phyloP scores from a whole-genome alignment of 148 eudicot genomes.

The Chenopodium quinoa region DNA sequence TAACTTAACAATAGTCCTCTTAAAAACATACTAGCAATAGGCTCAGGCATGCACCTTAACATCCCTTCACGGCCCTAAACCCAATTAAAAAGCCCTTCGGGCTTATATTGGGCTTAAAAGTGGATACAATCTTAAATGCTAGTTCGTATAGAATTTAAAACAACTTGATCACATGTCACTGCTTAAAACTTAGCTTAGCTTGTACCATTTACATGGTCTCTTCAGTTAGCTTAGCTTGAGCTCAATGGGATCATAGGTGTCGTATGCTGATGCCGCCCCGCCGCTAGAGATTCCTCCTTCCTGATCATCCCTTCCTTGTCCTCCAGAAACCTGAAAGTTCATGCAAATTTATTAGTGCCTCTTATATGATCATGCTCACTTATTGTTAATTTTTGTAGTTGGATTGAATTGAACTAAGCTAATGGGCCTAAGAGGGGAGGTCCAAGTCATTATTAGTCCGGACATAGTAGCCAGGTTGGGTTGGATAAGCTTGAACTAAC shows the following conservation, averaged over 20 bases:
- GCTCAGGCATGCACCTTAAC: constrained; percentile 26
- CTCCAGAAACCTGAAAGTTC: constrained; percentile 4
- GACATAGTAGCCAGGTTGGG: too few relatives aligned
- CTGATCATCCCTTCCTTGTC: constrained; percentile 11
- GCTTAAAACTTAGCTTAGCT: background rate
- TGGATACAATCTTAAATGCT: background rate
- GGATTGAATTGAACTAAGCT: too few relatives aligned
- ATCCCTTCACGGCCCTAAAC: constrained; percentile 15
- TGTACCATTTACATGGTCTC: background rate
- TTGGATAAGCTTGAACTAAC: too few relatives aligned
- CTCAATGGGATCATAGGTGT: constrained; percentile 21
- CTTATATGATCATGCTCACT: too few relatives aligned
- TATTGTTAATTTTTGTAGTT: too few relatives aligned
- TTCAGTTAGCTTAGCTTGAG: constrained; percentile 24
- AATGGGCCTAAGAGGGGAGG: too few relatives aligned
- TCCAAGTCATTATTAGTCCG: too few relatives aligned
- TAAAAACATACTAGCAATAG: background rate
- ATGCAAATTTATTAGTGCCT: background rate
- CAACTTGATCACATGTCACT: background rate
- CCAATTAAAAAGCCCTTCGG: constrained; percentile 5
- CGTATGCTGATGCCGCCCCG: constrained; percentile 17
- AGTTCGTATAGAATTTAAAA: background rate
- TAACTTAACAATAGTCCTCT: too few relatives aligned
- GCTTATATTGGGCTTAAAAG: background rate
- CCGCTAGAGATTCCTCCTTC: constrained; percentile 25